phyloP scores from a whole-genome alignment of 345 rosid genomes.

The Gossypium stocksii region DNA sequence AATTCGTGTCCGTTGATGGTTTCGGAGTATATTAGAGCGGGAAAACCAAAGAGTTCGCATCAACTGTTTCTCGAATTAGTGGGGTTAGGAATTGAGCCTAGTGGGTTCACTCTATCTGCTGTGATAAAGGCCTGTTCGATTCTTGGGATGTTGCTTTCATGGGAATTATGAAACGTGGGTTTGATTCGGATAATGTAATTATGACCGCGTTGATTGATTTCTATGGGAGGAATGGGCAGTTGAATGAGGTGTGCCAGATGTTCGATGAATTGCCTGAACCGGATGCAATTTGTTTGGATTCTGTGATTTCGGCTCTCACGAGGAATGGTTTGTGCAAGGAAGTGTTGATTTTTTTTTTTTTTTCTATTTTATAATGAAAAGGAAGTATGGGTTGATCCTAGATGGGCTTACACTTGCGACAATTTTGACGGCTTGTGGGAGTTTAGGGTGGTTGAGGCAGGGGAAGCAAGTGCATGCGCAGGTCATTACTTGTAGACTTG shows the following conservation, averaged over 20 bases:
- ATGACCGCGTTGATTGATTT: constrained; percentile 59
- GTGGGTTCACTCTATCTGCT: constrained; percentile 63
- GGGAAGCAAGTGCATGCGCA: constrained; percentile 77
- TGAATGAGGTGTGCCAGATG: constrained; percentile 45
- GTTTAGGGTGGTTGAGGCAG: constrained; percentile 57
- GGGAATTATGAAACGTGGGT: constrained; percentile 60
- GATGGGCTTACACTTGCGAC: constrained; percentile 78
- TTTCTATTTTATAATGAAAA: constrained; percentile 49
- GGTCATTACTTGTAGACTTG: constrained; percentile 44
- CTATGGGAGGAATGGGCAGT: constrained; percentile 53
- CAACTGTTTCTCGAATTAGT: constrained; percentile 62
- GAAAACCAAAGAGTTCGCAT: constrained; percentile 45
- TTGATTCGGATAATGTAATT: constrained; percentile 49
- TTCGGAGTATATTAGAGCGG: constrained; percentile 51
- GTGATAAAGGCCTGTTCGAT: constrained; percentile 71
- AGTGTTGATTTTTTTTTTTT: constrained; percentile 48
- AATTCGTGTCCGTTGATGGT: constrained; percentile 87
- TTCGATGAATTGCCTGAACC: constrained; percentile 75
- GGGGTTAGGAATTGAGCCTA: constrained; percentile 59
- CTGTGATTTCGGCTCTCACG: constrained; percentile 56
- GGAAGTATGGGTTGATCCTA: constrained; percentile 36
- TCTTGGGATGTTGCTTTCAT: constrained; percentile 57
- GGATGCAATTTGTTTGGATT: constrained; percentile 76
- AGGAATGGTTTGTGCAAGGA: constrained; percentile 56
- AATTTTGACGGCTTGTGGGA: constrained; percentile 75